Evolutionary conservation across 805 yeast species (phyloP), one percentile per base, ranked within the genome.

Genomic region (Saccharomycopsis fermentans): DNA sequence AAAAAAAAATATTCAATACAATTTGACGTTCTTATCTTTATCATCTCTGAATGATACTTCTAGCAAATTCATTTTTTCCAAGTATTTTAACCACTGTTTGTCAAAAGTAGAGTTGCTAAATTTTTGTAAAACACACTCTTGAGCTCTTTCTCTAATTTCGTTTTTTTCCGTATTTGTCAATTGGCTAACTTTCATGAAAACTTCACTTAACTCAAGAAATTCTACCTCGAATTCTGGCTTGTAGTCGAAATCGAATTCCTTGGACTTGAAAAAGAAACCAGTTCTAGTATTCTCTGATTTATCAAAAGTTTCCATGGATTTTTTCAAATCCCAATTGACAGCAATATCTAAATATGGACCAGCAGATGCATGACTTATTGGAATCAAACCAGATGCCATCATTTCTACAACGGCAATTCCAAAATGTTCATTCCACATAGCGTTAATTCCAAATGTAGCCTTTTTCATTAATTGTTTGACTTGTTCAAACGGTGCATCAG

Each of bases 401-500:
- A 90, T 89, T 70, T 94, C 99, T 6, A 94, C 99, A 4, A 94
- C 92, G 1, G 96, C 92, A 66, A 94, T 94, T 19, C 99, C 99
- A 70, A 94, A 94, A 73, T 94, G 99, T 74, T 94, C 99, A 71
- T 94, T 94, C 99, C 99, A 94, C 99, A 94, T 94, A 34, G 96
- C 90, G 67, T 94, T 92, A 43, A 94, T 74, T 4, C 99, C 99
- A 66, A 81, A 83, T 27, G 83, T 80, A 2, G 90, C 80, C 14
- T 70, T 72, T 12, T 73, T 65, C 36, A 95, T 74, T 57, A 81
- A 77, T 32, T 72, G 67, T 56, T 81, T 73, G 14, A 95, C 83
- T 17, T 75, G 77, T 1, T 74, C 76, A 73, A 88, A 88, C 9
- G 89, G 77, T 29, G 92, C 86, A 71, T 94, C 95, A 4, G 87